phyloP scores from a whole-genome alignment of 805 yeast species.

The Cyberlindnera veronae region DNA sequence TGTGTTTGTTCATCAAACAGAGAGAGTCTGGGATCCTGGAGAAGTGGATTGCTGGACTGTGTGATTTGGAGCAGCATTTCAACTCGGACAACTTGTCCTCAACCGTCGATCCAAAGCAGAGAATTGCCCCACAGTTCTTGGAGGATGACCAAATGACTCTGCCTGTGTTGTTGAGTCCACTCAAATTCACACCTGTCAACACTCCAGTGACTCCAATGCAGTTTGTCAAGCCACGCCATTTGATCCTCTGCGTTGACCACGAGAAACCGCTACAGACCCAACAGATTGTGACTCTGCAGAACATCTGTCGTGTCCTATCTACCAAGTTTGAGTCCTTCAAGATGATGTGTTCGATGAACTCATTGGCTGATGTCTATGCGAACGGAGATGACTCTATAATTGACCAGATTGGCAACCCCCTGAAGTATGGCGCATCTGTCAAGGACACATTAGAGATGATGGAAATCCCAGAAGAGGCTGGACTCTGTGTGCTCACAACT shows the following conservation, averaged over 20 bases:
- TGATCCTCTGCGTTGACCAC: conserved; percentile 21
- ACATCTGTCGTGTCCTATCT: conserved; percentile 21
- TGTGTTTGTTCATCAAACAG: conserved; percentile 24
- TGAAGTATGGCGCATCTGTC: conserved; percentile 1
- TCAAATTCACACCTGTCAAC: conserved; percentile 9
- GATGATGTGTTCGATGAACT: conserved; percentile 16
- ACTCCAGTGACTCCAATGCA: conserved; percentile 9
- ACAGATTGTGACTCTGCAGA: conserved; percentile 14
- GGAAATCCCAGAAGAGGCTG: conserved; percentile 5
- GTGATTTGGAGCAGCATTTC: conserved; percentile 32
- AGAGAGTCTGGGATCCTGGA: conserved; percentile 31
- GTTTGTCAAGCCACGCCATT: conserved; percentile 14
- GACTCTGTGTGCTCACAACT: conserved; percentile 19
- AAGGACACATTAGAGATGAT: neutral
- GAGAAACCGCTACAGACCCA: conserved; percentile 7
- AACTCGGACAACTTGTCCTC: conserved; percentile 30
- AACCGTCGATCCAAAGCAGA: conserved; percentile 24
- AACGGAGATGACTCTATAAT: conserved; percentile 6
- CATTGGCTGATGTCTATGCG: conserved; percentile 5
- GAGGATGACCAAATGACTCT: conserved; percentile 15
- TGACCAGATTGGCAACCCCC: conserved; percentile 2
- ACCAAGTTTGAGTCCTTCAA: conserved; percentile 13
- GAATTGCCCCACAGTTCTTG: neutral
- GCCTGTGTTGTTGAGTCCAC: conserved; percentile 25
- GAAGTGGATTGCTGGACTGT: conserved; percentile 40